A percentile compares a stretch with the other conserved stretches of the same genome.
These are phyloP conservation scores for Kuraishia borneana DNA, from an alignment of 805 yeast genomes.

Conservation along the genomic window DNA sequence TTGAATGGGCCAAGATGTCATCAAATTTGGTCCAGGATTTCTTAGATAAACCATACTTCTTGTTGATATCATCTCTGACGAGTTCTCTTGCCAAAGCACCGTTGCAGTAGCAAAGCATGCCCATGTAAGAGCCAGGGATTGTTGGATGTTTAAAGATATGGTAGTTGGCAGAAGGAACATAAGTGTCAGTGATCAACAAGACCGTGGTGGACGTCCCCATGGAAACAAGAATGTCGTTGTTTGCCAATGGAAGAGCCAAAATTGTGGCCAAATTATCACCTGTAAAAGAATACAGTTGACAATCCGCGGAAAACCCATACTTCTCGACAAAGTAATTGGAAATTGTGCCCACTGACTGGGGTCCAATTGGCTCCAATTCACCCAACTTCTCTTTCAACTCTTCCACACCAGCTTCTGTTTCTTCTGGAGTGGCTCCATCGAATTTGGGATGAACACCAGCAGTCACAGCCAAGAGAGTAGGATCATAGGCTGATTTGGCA, in stretches of 20 bases:
- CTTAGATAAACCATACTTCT: slow-evolving; percentile 20
- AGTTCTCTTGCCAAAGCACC: slow-evolving; percentile 82
- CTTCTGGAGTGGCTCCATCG: slow-evolving; percentile 22
- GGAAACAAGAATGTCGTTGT: slow-evolving; percentile 70
- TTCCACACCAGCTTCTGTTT: slow-evolving; percentile 18
- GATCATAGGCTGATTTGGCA: slow-evolving; percentile 40
- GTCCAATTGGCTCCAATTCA: slow-evolving; percentile 34
- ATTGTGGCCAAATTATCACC: slow-evolving; percentile 91
- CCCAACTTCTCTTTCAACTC: slow-evolving; percentile 45
- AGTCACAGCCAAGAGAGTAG: slow-evolving; percentile 41
- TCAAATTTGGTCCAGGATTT: slow-evolving; percentile 55
- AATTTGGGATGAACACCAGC: slow-evolving; percentile 35
- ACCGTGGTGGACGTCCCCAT: slow-evolving; percentile 92
- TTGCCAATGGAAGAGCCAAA: slow-evolving; percentile 64
- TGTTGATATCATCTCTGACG: slow-evolving; percentile 53
- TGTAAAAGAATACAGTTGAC: slow-evolving; percentile 65
- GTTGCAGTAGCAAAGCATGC: slow-evolving; percentile 90
- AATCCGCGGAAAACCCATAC: slow-evolving; percentile 50
- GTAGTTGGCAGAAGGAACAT: slow-evolving; percentile 68
- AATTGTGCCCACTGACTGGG: slow-evolving; percentile 37
- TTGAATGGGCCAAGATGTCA: slow-evolving; percentile 30
- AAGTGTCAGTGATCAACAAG: slow-evolving; percentile 66
- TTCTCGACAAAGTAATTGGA: slow-evolving; percentile 49
- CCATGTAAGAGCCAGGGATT: slow-evolving; percentile 68
- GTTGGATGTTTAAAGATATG: slow-evolving; percentile 86